Conservation (phyloP, 768 basidiomycete genomes). For the Leccinellum luteum region DNA sequence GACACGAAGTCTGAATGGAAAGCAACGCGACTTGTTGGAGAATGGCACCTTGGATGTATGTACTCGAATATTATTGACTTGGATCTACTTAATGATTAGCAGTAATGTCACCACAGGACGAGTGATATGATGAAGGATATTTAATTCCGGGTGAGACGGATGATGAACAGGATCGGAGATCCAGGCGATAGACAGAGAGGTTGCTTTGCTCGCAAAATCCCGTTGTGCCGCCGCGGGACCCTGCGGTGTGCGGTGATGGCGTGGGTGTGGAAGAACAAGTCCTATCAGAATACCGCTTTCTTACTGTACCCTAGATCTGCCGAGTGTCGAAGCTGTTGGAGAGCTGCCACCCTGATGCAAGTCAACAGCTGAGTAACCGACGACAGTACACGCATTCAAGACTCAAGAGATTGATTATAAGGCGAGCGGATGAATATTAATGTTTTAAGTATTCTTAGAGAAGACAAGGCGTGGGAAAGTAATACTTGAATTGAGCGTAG, state of each 20-base stretch:
- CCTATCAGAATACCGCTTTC: not conserved
- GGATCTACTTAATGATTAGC: not conserved
- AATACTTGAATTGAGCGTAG: conserved; percentile 17
- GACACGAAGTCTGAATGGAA: not conserved
- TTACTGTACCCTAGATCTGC: not conserved
- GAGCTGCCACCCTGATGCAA: not conserved
- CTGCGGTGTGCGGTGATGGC: not conserved
- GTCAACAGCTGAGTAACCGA: not conserved
- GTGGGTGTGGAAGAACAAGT: not conserved
- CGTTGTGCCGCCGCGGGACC: not conserved
- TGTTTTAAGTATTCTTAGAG: not conserved
- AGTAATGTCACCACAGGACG: not conserved
- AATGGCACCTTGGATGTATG: not conserved
- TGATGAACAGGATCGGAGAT: not conserved
- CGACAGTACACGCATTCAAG: not conserved
- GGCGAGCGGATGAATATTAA: not conserved
- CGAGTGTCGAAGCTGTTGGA: not conserved
- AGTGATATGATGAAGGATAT: not conserved
- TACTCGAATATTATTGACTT: not conserved
- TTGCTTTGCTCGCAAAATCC: not conserved
- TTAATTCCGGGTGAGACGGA: not conserved
- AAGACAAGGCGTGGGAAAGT: conserved; percentile 18
- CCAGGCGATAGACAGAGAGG: not conserved
- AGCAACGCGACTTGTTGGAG: not conserved
- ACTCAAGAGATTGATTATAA: not conserved